A percentile compares a stretch with the other conserved stretches of the same genome.
phyloP scores from a whole-genome alignment of 169 alveolate genomes.

The Eimeria necatrix region DNA sequence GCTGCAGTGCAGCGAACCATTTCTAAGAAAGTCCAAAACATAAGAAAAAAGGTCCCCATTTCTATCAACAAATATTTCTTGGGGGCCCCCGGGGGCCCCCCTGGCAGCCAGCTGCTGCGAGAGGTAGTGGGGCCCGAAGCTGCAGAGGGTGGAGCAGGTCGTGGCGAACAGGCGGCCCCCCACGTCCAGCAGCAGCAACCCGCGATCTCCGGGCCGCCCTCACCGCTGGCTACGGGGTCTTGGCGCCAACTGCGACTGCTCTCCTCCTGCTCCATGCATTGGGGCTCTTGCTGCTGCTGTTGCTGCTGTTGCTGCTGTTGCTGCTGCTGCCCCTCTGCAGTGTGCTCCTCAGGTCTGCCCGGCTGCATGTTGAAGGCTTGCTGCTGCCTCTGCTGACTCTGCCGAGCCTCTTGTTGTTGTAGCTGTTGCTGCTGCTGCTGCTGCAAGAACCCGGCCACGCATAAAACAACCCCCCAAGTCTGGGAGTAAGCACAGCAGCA shows the following conservation, averaged over 20 bases:
- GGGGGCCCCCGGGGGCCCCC: conserved; percentile 47
- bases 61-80: conserved; percentile 62
- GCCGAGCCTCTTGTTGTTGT: neutral
- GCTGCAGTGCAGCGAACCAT: conserved; percentile 70
- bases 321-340: neutral
- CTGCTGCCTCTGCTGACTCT: conserved; percentile 19
- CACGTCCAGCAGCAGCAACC: conserved; percentile 70
- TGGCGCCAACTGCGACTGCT: neutral
- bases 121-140: conserved; percentile 51
- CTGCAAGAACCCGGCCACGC: neutral
- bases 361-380: conserved; percentile 18
- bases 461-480: neutral
- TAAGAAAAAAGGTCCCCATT: conserved; percentile 71
- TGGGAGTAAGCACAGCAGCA: neutral
- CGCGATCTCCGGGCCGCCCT: neutral
- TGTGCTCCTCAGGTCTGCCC: neutral
- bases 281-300: conserved; percentile 27
- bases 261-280: neutral
- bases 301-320: conserved; percentile 41
- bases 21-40: conserved; percentile 68
- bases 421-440: neutral
- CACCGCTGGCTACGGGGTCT: no score
- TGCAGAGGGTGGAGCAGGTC: conserved; percentile 48
- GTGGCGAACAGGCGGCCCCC: conserved; percentile 70
- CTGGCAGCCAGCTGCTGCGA: conserved; percentile 57